phyloP scores from a whole-genome alignment of 352 stramenopile genomes.

The Pythium inflatum region DNA sequence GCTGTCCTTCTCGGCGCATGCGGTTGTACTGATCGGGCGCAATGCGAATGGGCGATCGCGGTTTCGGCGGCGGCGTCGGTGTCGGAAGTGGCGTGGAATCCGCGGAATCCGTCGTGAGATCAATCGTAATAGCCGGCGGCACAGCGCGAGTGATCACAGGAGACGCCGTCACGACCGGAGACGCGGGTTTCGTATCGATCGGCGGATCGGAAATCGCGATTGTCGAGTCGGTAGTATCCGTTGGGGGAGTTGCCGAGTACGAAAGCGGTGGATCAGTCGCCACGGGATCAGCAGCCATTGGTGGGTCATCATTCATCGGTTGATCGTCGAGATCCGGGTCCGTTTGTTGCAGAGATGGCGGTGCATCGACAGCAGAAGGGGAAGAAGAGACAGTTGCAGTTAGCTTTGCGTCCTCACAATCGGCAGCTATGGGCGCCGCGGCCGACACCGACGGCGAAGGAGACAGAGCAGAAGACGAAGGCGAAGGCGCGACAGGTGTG shows the following conservation, averaged over 20 bases:
- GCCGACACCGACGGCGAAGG: conserved; percentile 7
- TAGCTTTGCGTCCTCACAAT: conserved; percentile 17
- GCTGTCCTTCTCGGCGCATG: conserved; percentile 8
- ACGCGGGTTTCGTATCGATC: too few species aligned
- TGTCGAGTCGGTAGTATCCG: conserved; percentile 1
- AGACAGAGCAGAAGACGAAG: background rate
- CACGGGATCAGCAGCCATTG: background rate
- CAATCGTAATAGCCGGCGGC: conserved; percentile 16
- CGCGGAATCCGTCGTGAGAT: conserved; percentile 11
- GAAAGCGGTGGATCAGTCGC: background rate
- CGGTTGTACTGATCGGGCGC: conserved; percentile 15
- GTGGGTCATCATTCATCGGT: background rate
- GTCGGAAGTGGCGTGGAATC: background rate
- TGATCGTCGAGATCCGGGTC: background rate
- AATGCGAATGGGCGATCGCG: conserved; percentile 15
- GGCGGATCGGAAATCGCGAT: background rate
- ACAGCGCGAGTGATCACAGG: background rate
- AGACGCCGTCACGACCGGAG: too few species aligned
- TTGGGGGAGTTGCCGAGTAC: background rate
- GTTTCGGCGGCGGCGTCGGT: background rate
- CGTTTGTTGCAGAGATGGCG: background rate
- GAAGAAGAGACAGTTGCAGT: conserved; percentile 29
- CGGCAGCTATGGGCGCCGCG: background rate
- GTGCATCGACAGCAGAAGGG: conserved; percentile 22
- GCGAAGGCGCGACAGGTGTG: too few species aligned